Conservation (phyloP, 2,329 filamentous ascomycete genomes). For the Claviceps africana region DNA sequence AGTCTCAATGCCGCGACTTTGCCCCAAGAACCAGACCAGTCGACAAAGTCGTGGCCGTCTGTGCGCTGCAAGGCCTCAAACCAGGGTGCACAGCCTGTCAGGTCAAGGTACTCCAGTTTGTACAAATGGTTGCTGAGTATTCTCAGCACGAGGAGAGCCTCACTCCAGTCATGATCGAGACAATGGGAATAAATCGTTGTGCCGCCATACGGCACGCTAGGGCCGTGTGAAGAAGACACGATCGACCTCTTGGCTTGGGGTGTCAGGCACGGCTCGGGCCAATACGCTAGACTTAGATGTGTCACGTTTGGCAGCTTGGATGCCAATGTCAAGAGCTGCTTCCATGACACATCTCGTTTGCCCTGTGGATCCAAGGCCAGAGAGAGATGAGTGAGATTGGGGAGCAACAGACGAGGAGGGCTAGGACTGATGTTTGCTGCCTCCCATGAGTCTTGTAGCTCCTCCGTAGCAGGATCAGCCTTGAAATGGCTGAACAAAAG, state of each 20-base stretch:
- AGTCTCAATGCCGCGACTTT: constrained; percentile 34
- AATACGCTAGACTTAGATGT: constrained; percentile 46
- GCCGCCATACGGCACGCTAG: constrained; percentile 35
- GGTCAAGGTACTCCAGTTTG: constrained; percentile 44
- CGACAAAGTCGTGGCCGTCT: constrained; percentile 33
- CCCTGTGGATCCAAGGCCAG: constrained; percentile 32
- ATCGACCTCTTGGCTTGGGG: constrained; percentile 36
- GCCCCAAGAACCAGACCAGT: constrained; percentile 41
- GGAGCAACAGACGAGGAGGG: constrained; percentile 29
- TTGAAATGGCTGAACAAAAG: constrained; percentile 31
- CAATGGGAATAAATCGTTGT: constrained; percentile 44
- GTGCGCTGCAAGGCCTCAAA: constrained; percentile 29
- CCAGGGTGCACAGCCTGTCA: constrained; percentile 47
- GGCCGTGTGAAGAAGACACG: constrained; percentile 30
- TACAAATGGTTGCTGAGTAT: constrained; percentile 41
- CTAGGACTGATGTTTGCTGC: constrained; percentile 18
- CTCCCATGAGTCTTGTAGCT: constrained; percentile 42
- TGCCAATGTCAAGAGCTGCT: constrained; percentile 40
- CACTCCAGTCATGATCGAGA: constrained; percentile 44
- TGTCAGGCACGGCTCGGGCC: constrained; percentile 46
- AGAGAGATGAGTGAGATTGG: constrained; percentile 46
- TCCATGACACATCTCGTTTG: constrained; percentile 36
- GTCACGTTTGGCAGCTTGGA: constrained; percentile 39
- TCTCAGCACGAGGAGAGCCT: constrained; percentile 41
- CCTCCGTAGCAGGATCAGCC: constrained; percentile 7